Conservation (phyloP, 768 basidiomycete genomes). For the Heimioporus sp. region DNA sequence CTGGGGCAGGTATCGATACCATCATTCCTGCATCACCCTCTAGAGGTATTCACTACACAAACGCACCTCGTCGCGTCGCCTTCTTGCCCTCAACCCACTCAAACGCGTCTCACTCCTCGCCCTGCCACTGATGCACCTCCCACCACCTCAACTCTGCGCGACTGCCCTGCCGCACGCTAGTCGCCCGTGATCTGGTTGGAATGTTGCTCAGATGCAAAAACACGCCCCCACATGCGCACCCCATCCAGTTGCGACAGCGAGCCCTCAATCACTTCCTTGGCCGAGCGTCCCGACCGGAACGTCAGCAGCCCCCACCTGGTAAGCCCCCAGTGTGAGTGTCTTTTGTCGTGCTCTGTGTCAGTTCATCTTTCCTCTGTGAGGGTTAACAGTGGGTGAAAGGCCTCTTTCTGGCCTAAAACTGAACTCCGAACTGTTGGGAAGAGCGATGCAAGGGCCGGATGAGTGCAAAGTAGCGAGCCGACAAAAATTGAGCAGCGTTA, state of each 20-base stretch:
- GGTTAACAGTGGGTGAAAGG: too few species aligned
- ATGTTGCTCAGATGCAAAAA: slow-evolving; percentile 86
- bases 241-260: not conserved
- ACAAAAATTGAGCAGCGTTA: too few species aligned
- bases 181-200: slow-evolving; percentile 81
- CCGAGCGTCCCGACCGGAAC: slow-evolving; percentile 94
- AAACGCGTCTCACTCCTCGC: too few species aligned
- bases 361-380: too few species aligned
- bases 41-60: not conserved
- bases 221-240: slow-evolving; percentile 40
- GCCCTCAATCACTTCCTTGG: slow-evolving; percentile 94
- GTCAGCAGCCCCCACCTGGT: slow-evolving; percentile 65
- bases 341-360: too few species aligned
- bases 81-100: too few species aligned
- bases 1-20: slow-evolving; percentile 7
- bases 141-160: slow-evolving; percentile 94
- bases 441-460: too few species aligned
- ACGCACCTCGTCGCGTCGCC: too few species aligned
- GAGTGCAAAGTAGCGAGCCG: too few species aligned
- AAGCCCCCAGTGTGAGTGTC: too few species aligned
- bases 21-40: slow-evolving; percentile 30
- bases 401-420: too few species aligned
- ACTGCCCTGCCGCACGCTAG: slow-evolving; percentile 75
- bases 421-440: too few species aligned
- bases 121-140: slow-evolving; percentile 56